Percentiles rank a stretch among this genome's conserved stretches.
Conservation (phyloP, 352 stramenopile genomes). For the Phytopythium mirpurense region DNA sequence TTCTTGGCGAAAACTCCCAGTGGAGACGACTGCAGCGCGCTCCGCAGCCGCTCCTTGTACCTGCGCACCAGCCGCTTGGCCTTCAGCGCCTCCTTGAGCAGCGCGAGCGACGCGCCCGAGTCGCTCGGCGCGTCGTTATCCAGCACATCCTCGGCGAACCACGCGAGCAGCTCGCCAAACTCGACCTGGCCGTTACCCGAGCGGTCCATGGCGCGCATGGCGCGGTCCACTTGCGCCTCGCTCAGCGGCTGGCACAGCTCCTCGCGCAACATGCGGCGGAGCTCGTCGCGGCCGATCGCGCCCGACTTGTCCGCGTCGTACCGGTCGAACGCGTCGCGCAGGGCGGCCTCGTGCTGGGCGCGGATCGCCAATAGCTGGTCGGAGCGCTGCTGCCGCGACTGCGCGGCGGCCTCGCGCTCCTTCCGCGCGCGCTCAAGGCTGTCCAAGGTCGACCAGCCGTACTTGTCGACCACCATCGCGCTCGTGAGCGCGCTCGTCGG, state of each 20-base stretch:
- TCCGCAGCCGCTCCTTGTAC: slow-evolving; percentile 35
- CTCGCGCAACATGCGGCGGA: slow-evolving; percentile 40
- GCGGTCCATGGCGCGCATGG: slow-evolving; percentile 34
- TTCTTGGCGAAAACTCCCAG: slow-evolving; percentile 3
- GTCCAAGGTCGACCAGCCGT: slow-evolving; percentile 18
- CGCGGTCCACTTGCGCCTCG: slow-evolving; percentile 23
- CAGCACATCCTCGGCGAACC: slow-evolving; percentile 32
- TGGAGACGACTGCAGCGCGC: slow-evolving; percentile 16
- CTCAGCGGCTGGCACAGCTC: slow-evolving; percentile 37
- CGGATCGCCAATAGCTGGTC: slow-evolving; percentile 25
- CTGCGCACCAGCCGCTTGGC: slow-evolving; percentile 35
- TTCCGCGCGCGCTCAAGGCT: neutral
- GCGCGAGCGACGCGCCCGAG: slow-evolving; percentile 8
- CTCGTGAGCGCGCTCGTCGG: neutral
- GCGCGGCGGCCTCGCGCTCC: slow-evolving; percentile 1
- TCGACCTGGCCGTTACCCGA: slow-evolving; percentile 35
- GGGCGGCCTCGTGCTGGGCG: slow-evolving; percentile 30
- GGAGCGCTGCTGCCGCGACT: slow-evolving; percentile 16
- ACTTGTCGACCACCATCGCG: slow-evolving; percentile 14
- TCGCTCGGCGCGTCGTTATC: slow-evolving; percentile 6
- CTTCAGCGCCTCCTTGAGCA: slow-evolving; percentile 34
- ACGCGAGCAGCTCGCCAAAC: slow-evolving; percentile 36
- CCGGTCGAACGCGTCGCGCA: slow-evolving; percentile 38
- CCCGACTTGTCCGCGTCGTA: slow-evolving; percentile 37
- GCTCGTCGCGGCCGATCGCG: slow-evolving; percentile 26